Percentiles rank a stretch among this genome's conserved stretches.
Conservation (phyloP, 306 rosid species). For the Crataegus laevigata region DNA sequence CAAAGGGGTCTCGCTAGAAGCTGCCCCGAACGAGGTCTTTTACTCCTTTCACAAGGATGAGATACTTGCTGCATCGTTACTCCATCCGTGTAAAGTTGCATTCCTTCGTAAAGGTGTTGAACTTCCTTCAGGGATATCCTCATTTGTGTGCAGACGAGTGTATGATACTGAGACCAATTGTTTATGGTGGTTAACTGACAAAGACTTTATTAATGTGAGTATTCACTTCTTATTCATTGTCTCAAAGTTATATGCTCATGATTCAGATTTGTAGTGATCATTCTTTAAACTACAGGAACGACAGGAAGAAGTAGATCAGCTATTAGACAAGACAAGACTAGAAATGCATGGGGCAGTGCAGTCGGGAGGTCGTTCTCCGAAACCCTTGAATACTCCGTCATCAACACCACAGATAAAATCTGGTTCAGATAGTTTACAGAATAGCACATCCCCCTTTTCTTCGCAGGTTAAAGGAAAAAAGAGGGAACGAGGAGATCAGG, state of each 20-base stretch:
- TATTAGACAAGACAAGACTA: slow-evolving; percentile 49
- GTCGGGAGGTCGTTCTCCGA: slow-evolving; percentile 81
- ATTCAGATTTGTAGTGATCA: not conserved
- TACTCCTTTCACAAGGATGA: slow-evolving; percentile 88
- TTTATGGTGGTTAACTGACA: slow-evolving; percentile 85
- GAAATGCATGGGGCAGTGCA: slow-evolving; percentile 79
- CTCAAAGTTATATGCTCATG: not conserved
- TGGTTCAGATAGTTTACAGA: slow-evolving; percentile 65
- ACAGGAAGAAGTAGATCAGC: slow-evolving; percentile 76
- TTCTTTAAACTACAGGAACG: slow-evolving; percentile 44
- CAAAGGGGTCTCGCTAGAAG: slow-evolving; percentile 55
- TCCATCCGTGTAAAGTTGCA: slow-evolving; percentile 92
- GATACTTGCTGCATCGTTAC: slow-evolving; percentile 65
- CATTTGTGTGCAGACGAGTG: slow-evolving; percentile 83
- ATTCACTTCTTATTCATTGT: not conserved
- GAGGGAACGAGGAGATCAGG: slow-evolving; percentile 75
- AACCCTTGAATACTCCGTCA: slow-evolving; percentile 67
- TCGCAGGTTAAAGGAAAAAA: slow-evolving; percentile 62
- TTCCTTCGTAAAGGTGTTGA: slow-evolving; percentile 70
- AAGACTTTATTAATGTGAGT: slow-evolving; percentile 72
- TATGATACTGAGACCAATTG: slow-evolving; percentile 71
- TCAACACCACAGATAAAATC: slow-evolving; percentile 66
- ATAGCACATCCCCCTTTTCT: slow-evolving; percentile 51
- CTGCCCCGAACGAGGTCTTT: slow-evolving; percentile 77
- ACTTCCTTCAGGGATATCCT: slow-evolving; percentile 67